Evolutionary conservation across 2,329 filamentous ascomycete genomes (phyloP), one percentile per base, ranked within the genome.

Genomic region (Grosmannia serpens): DNA sequence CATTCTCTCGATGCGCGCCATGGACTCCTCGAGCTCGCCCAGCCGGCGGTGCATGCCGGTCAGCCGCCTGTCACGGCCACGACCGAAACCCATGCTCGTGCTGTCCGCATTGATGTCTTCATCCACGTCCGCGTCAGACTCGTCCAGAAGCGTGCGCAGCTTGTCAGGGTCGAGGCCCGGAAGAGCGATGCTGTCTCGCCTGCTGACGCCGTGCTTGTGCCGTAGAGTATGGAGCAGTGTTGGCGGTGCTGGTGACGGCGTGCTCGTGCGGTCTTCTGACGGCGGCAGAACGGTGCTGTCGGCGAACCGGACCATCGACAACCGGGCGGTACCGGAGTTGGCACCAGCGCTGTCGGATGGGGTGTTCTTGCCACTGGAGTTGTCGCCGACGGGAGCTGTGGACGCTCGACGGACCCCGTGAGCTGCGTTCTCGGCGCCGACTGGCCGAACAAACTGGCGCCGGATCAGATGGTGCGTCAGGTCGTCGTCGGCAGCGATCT

Each of bases 401-500:
- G 47, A 50, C 24, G 47, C 26, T 17, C 47, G 47, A n/a, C 47
- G 47, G 4, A 22, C 22, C 4, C 7, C 46, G 5, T 27, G 46
- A 17, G 35, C 15, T 38, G 35, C 15, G 35, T 13, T 15, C 35
- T 9, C 35, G 6, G 38, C 13, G 38, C 15, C 33, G 46, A 26
- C 24, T 26, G 73, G 73, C 51, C 77, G 72, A 33, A 74, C 73
- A 60, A 81, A 84, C 66, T 84, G 81, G 31, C 78, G 73, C 11
- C 80, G 75, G 61, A 84, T 83, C 62, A 83, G 71, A 63, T 83
- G 79, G 38, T 75, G 77, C 9, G 79, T 82, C 62, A 84, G 68
- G 58, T 82, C 76, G 63, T 85, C 82, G 62, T 84, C 81, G 5
- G 78, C 78, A 1, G 79, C 73, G 49, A 84, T 83, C 52, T 83